Base-by-base conservation (phyloP, 768 basidiomycete genomes). In the Mrakia gelida region DNA sequence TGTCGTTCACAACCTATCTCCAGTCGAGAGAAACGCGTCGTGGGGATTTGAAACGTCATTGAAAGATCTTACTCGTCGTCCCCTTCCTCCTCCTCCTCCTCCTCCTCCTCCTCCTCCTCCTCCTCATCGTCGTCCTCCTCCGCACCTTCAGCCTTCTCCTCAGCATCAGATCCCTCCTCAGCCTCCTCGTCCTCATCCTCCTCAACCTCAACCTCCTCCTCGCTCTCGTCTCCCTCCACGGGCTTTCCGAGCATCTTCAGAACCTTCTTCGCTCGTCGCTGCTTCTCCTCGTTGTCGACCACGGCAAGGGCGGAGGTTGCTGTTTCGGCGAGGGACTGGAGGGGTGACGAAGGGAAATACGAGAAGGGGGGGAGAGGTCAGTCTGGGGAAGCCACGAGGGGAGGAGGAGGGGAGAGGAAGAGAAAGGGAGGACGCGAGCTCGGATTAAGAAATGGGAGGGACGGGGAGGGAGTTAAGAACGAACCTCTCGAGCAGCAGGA, bases 401-500 rank as follows among this genome's bases (percentile, higher is more conserved):
- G 1, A 16, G 34, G 21, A 45, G n/a, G 49, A 49, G n/a, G 41
- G 21, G 49, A 13, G 30, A 28, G 11, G 30, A 34, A 28, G 15
- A n/a, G 70, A n/a, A 9, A 9, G 68, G 26, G 23, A 71, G 70
- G 21, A 26, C 23, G 38, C 38, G 38, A 38, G 38, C 38, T 38
- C 4, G 38, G 0, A 13, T 2, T 49, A 30, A 28, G 32, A 11
- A 30, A n/a, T n/a, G n/a, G n/a, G 28, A 32, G 71, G 32, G 21
- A 52, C n/a, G n/a, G n/a, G n/a, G 28, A 18, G 11, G 11, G 45
- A 72, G 71, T 21, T 13, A 2, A 71, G 45, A 52, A 72, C 49
- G 71, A n/a, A 72, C 71, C 49, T 65, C 62, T 15, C 75, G 75
- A 56, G 75, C 75, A 34, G 61, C 61, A 43, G 75, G 61, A 15